Base-by-base conservation (phyloP, 208 protist genomes). In the Novymonas esmeraldas region DNA sequence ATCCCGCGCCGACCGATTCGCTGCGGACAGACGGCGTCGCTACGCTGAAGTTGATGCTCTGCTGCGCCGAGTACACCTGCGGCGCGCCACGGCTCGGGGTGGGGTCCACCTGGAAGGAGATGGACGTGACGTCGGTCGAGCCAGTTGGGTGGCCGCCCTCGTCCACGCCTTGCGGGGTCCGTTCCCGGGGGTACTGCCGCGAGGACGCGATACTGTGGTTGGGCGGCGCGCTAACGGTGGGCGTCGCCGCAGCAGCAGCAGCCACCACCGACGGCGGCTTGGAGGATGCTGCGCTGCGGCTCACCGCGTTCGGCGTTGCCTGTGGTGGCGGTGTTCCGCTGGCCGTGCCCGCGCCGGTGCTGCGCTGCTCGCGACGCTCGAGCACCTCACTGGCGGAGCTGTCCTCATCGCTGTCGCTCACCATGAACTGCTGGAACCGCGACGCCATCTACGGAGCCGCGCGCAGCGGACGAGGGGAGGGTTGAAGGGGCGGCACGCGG, bases 361-460 rank as follows among this genome's bases (percentile, higher is more conserved):
- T 74, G 24, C 39, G 71, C 46, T 58, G 29, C 38, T 66, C 59
- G 24, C 64, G 64, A 34, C 42, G 65, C 16, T 41, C 48, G 31
- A 73, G 29, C 9, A 64, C 70, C 9, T 70, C 72, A 1, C 39
- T 45, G 38, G 70, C 69, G 22, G 57, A 64, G 66, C 71, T 86
- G 70, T 86, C 78, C 29, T 81, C 78, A 45, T 90, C 80, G 54
- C 84, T 90, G 69, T 87, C 80, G 11, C 49, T 70, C 28, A 89
- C 70, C 48, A 79, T 38, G 48, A 90, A 68, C 57, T 78, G 70
- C 45, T 82, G 49, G 20, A 87, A 87, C 13, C 78, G 73, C 18
- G 48, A 66, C 26, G 49, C 44, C 69, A 75, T 75, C 22, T 1
- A 31, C 18, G 14, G 38, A 10, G 7, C 36, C n/a, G 22, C 13